Conservation (phyloP, 257 asterid genomes). For the Nicotiana obtusifolia region DNA sequence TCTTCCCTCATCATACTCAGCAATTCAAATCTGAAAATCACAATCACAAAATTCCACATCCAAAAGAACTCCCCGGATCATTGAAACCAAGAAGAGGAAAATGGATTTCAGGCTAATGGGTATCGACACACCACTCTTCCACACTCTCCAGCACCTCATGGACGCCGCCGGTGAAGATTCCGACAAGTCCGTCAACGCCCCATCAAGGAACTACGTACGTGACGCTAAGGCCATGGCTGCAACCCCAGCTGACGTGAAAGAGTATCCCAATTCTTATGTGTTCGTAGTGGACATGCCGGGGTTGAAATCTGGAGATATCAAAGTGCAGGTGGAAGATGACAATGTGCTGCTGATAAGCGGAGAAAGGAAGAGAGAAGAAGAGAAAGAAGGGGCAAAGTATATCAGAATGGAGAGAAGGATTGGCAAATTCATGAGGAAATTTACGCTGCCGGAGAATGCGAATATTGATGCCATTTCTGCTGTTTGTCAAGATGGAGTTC, state of each 20-base stretch:
- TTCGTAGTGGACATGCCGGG: constrained; percentile 49
- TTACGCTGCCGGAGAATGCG: no score
- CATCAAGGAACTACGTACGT: constrained; percentile 27
- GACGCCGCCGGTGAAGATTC: constrained; percentile 24
- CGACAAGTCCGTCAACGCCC: constrained; percentile 17
- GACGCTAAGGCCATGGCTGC: constrained; percentile 38
- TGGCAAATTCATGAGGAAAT: constrained; percentile 42
- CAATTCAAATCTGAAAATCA: background rate
- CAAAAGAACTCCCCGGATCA: background rate
- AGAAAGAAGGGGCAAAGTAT: constrained; percentile 33
- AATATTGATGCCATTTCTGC: no score
- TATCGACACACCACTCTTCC: constrained; percentile 16
- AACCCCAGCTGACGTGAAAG: constrained; percentile 39
- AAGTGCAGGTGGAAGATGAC: constrained; percentile 32
- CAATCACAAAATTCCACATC: background rate
- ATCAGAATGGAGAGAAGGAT: constrained; percentile 40
- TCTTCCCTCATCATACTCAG: background rate
- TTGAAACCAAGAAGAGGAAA: background rate
- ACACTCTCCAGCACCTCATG: constrained; percentile 20
- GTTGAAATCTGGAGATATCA: constrained; percentile 31
- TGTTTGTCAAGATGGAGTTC: no score
- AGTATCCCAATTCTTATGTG: constrained; percentile 28
- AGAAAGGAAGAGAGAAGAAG: constrained; percentile 29
- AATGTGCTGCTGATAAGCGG: constrained; percentile 29
- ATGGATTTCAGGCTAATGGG: constrained; percentile 28